Base-by-base conservation (phyloP, 805 yeast species). In the Blastobotrys parvus region DNA sequence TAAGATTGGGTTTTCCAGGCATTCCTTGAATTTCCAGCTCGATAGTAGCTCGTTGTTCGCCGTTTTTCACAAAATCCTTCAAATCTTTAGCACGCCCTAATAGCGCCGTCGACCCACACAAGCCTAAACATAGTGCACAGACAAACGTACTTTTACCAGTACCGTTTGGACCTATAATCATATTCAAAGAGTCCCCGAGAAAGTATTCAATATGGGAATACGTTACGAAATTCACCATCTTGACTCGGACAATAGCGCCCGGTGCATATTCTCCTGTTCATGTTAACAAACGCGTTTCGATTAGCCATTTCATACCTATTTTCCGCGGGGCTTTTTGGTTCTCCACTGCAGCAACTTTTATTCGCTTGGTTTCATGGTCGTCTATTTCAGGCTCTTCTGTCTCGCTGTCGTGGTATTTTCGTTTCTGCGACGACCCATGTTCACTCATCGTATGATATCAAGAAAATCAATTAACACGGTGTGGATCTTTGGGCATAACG, bases 81-180 rank as follows among this genome's bases (percentile, higher is more conserved):
- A 78, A 59, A 34, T 72, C 76, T 60, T 57, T 75, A 58, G 68
- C 82, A 67, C 74, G 83, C 3, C 92, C 94, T 45, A 89, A 73
- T 35, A 78, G 38, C 39, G 53, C 51, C 3, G 51, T 51, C 19
- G 74, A 77, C 1, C 97, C 97, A 1, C 82, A 90, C 15, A 92
- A 64, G 0, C 96, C 95, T 27, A 92, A 68, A 57, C 95, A 90
- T 1, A 90, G 76, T 0, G 96, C 97, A 47, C 96, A 85, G 3
- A 92, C 89, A 54, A 92, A 76, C 0, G 97, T 87, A 31, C 92
- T 80, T 56, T 92, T 92, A 4, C 98, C 98, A 0, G 95, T 77
- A 29, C 99, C 99, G 59, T 92, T 92, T 10, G 97, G 97, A 0
- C 97, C 98, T 42, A 92, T 82, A 45, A 92, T 83, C 80, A 92